Conservation (phyloP, 139 green algal species). For the Haematococcus lacustris region DNA sequence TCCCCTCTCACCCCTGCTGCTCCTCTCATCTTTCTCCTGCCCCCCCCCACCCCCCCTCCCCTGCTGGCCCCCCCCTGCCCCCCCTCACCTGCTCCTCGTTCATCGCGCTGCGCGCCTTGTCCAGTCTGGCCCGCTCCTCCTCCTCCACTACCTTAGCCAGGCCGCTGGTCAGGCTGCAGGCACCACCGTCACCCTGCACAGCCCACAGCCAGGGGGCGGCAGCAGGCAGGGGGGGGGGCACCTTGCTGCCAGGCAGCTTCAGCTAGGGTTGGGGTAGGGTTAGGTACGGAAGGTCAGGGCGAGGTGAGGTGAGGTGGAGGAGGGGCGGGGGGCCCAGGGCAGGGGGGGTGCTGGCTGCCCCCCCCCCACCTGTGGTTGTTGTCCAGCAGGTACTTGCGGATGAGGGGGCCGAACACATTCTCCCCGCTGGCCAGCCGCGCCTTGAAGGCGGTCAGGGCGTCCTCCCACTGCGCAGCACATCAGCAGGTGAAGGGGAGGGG, state of each 20-base stretch:
- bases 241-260: too few relatives aligned
- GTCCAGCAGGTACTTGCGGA: slow-evolving; percentile 81
- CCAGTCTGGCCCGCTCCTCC: slow-evolving; percentile 60
- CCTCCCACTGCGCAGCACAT: slow-evolving; percentile 66
- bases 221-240: too few relatives aligned
- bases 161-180: slow-evolving; percentile 66
- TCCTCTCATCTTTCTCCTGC: too few relatives aligned
- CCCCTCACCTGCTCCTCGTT: slow-evolving; percentile 46
- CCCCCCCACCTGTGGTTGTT: slow-evolving; percentile 67
- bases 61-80: too few relatives aligned
- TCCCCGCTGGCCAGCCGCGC: slow-evolving; percentile 61
- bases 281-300: too few relatives aligned
- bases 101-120: slow-evolving; percentile 36
- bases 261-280: too few relatives aligned
- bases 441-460: slow-evolving; percentile 85
- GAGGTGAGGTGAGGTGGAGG: too few relatives aligned
- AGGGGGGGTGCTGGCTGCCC: too few relatives aligned
- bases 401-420: slow-evolving; percentile 89
- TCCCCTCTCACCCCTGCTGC: too few relatives aligned
- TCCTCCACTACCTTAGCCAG: slow-evolving; percentile 60
- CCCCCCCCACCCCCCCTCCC: too few relatives aligned
- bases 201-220: background rate
- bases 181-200: slow-evolving; percentile 62
- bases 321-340: too few relatives aligned
- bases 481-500: too few relatives aligned